A percentile compares a stretch with the other conserved stretches of the same genome.
These are phyloP conservation scores for Suillus variegatus DNA, from an alignment of 768 basidiomycete species.

Conservation along the genomic window DNA sequence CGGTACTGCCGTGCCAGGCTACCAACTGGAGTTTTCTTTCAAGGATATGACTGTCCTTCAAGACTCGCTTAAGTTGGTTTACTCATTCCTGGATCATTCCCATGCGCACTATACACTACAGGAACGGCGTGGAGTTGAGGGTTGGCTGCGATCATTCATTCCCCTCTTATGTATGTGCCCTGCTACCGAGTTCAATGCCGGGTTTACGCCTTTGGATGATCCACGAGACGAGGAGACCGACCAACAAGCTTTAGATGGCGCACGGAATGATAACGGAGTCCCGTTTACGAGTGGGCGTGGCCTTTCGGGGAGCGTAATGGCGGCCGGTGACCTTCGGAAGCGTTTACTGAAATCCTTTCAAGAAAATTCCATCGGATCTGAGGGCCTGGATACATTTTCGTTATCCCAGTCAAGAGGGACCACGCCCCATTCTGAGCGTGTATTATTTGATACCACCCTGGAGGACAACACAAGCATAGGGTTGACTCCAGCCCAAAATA, in stretches of 20 bases:
- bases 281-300: constrained; percentile 47
- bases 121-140: constrained; percentile 84
- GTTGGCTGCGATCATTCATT: constrained; percentile 81
- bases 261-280: constrained; percentile 34
- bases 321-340: constrained; percentile 72
- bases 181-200: constrained; percentile 64
- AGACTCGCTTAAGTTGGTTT: constrained; percentile 88
- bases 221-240: constrained; percentile 39
- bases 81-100: constrained; percentile 88
- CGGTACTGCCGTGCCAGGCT: constrained; percentile 49
- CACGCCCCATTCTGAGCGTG: constrained; percentile 13
- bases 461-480: background rate
- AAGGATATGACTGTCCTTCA: constrained; percentile 78
- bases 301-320: constrained; percentile 45
- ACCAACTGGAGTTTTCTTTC: constrained; percentile 81
- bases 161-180: constrained; percentile 77
- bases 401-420: constrained; percentile 18
- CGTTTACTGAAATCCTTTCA: constrained; percentile 77
- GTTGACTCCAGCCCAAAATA: constrained; percentile 5
- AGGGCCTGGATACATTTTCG: constrained; percentile 32
- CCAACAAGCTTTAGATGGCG: constrained; percentile 23
- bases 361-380: constrained; percentile 47
- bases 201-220: constrained; percentile 57
- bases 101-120: constrained; percentile 69
- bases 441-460: constrained; percentile 7